Evolutionary conservation across 495 filamentous ascomycete species (phyloP).

Genomic region (Pyronema domesticum): DNA sequence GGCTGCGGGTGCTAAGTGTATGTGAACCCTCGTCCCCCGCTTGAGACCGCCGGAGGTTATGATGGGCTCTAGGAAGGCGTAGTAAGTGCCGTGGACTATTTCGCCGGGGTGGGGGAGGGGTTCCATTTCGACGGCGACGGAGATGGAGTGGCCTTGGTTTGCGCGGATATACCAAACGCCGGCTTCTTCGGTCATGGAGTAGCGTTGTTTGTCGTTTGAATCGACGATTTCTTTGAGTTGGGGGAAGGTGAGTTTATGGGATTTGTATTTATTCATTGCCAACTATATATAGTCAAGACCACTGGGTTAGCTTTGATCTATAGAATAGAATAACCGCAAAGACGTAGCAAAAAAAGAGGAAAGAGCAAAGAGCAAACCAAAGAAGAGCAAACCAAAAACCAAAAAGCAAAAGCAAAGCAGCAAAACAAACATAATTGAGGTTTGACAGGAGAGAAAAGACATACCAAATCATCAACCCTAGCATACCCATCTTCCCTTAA

Average conservation of each 20-base stretch:
- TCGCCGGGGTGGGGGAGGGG: conserved; percentile 43
- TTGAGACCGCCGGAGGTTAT: conserved; percentile 53
- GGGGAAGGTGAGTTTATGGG: conserved; percentile 48
- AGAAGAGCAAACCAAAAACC: too few species aligned
- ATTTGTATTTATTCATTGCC: conserved; percentile 47
- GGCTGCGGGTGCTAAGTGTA: too few species aligned
- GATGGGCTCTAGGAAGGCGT: conserved; percentile 56
- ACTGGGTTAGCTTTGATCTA: too few species aligned
- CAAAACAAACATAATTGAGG: too few species aligned
- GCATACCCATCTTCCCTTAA: too few species aligned
- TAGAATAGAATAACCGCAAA: too few species aligned
- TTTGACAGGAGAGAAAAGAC: too few species aligned
- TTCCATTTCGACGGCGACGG: conserved; percentile 47
- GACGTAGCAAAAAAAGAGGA: too few species aligned
- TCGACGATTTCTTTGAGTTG: conserved; percentile 57
- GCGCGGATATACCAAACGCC: conserved; percentile 53
- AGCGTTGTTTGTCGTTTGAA: conserved; percentile 79
- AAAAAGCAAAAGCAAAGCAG: too few species aligned
- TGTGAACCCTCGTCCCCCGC: conserved; percentile 64
- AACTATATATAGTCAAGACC: too few species aligned
- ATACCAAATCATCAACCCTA: too few species aligned
- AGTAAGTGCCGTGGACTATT: conserved; percentile 78
- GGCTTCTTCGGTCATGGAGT: conserved; percentile 33
- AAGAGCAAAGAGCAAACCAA: too few species aligned
- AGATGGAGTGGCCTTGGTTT: conserved; percentile 74